A percentile compares a stretch with the other conserved stretches of the same genome.
Conservation (phyloP, 2,329 filamentous ascomycete genomes). For the Graphilbum sp. region DNA sequence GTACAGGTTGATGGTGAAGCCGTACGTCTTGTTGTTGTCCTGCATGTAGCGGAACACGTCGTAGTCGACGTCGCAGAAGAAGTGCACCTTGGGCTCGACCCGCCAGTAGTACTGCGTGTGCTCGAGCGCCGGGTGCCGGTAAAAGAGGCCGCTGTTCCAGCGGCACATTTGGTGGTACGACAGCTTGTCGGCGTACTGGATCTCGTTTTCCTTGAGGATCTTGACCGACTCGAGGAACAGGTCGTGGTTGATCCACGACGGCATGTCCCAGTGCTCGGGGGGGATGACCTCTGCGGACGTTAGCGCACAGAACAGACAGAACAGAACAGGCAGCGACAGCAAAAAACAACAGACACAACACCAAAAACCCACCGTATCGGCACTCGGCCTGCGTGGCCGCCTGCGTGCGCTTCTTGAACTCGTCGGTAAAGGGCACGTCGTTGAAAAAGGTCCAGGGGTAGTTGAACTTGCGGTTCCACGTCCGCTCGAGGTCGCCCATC, state of each 20-base stretch:
- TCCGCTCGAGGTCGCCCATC: slow-evolving; percentile 82
- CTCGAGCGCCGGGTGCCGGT: slow-evolving; percentile 78
- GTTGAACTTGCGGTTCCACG: slow-evolving; percentile 98
- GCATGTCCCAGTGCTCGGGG: slow-evolving; percentile 86
- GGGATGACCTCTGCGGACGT: slow-evolving; percentile 59
- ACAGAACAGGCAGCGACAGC: neutral
- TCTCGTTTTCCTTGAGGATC: slow-evolving; percentile 64
- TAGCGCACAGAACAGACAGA: too few species aligned
- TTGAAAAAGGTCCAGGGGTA: slow-evolving; percentile 99
- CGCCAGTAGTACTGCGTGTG: slow-evolving; percentile 91
- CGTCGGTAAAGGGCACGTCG: slow-evolving; percentile 79
- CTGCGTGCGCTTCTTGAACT: slow-evolving; percentile 73
- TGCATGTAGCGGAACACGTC: slow-evolving; percentile 97
- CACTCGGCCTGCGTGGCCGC: slow-evolving; percentile 79
- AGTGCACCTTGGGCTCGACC: slow-evolving; percentile 95
- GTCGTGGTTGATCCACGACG: slow-evolving; percentile 81
- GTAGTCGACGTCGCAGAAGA: slow-evolving; percentile 98
- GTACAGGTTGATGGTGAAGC: slow-evolving; percentile 95
- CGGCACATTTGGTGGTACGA: slow-evolving; percentile 99
- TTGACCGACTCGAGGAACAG: slow-evolving; percentile 73
- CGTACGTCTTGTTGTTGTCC: slow-evolving; percentile 97
- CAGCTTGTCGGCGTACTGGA: slow-evolving; percentile 77
- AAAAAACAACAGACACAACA: neutral
- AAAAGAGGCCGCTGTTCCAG: slow-evolving; percentile 97
- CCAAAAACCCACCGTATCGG: slow-evolving; percentile 48